Conservation (phyloP, 2,329 filamentous ascomycete genomes). For the Daldinia eschscholtzii region DNA sequence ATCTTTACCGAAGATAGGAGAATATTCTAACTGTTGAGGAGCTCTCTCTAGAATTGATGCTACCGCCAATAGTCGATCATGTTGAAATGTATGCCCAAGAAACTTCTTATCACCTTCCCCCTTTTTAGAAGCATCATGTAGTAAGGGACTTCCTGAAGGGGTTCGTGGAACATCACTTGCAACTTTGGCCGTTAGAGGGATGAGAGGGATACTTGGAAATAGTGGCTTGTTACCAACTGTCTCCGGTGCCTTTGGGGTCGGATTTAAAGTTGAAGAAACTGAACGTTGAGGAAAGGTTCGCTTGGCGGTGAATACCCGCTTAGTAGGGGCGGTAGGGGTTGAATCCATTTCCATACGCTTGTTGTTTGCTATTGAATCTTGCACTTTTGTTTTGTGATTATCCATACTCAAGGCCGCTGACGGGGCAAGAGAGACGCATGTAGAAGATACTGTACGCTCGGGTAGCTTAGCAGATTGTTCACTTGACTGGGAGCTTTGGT, state of each 20-base stretch:
- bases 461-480: neutral
- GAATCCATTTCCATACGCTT: neutral
- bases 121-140: neutral
- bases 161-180: neutral
- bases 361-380: neutral
- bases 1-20: neutral
- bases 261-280: neutral
- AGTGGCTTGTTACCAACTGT: neutral
- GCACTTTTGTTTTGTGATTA: too few species aligned
- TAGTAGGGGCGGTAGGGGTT: neutral
- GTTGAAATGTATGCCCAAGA: neutral
- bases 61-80: neutral
- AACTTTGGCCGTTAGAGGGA: neutral
- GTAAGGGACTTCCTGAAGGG: neutral
- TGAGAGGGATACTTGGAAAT: neutral
- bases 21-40: neutral
- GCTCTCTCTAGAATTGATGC: neutral
- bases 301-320: slow-evolving; percentile 3
- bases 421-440: too few species aligned
- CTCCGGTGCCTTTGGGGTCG: neutral
- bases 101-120: neutral
- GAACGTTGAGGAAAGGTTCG: neutral
- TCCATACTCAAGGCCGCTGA: too few species aligned
- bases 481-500: neutral
- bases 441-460: too few species aligned